Evolutionary conservation across 176 grass and related monocot genomes (phyloP), one percentile per base, ranked within the genome.

Genomic region (Cenchrus fungigraminus): DNA sequence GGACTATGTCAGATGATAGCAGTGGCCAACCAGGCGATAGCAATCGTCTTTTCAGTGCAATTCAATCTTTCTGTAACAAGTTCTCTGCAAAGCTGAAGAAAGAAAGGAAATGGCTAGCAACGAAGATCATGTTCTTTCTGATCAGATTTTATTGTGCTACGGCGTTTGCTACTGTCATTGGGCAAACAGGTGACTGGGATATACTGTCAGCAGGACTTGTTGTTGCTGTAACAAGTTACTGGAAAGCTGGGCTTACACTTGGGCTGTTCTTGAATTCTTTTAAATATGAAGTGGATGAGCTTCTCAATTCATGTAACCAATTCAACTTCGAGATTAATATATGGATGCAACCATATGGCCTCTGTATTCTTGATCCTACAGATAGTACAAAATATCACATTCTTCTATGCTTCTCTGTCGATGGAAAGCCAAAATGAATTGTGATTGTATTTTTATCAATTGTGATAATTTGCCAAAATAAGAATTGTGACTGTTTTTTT

Each of bases 171-270:
- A 98, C 95, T 0, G 91, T 98, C 28, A 98, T 95, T 16, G 95
- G 93, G 9, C 95, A 98, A 88, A 95, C 95, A 14, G 95, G 93
- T 29, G 95, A 98, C 66, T 98, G 95, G 95, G 95, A 98, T 84
- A 98, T 98, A 87, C 46, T 98, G 79, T 98, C 95, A 4, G 93
- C 95, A 0, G 95, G 95, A 8, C 88, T 95, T 15, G 95, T 93
- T 11, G 95, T 95, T 57, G 95, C 90, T 29, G 67, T 95, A 98
- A 98, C n/a, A n/a, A n/a, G n/a, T 85, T 98, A 86, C 79, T 98
- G 95, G 95, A 98, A 98, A 92, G 95, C 93, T 47, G 93, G 95
- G 13, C 89, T 88, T 70, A n/a, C n/a, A n/a, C n/a, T n/a, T n/a
- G n/a, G n/a, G n/a, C n/a, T n/a, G n/a, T n/a, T n/a, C n/a, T n/a